These are phyloP conservation scores for Xylaria intraflava DNA, from an alignment of 495 filamentous ascomycete genomes.

Conservation along the genomic window DNA sequence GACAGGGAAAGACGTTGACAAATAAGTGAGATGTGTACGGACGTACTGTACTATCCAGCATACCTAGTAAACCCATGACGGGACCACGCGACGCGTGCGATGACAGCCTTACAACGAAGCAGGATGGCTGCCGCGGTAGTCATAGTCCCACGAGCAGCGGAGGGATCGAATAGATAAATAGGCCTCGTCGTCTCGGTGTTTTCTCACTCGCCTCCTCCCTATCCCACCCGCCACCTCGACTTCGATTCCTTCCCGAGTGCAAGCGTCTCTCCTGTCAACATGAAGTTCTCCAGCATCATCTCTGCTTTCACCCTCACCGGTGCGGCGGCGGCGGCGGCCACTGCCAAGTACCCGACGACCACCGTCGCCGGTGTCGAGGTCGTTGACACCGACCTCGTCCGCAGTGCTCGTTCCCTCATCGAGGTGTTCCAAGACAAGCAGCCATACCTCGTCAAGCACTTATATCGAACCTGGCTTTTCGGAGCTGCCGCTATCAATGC, in stretches of 20 bases:
- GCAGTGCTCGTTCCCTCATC: constrained; percentile 32
- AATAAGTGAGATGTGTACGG: too few species aligned
- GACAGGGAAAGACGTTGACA: too few species aligned
- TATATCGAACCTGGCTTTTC: constrained; percentile 35
- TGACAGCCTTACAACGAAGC: too few species aligned
- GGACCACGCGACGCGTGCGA: too few species aligned
- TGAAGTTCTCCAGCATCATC: constrained; percentile 4
- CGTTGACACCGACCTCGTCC: constrained; percentile 31
- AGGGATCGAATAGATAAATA: too few species aligned
- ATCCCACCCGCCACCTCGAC: neutral
- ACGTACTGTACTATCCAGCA: too few species aligned
- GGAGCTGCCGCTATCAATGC: constrained; percentile 24
- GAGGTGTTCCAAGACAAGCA: constrained; percentile 16
- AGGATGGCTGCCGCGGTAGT: too few species aligned
- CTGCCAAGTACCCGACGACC: constrained; percentile 3
- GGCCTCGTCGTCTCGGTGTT: too few species aligned
- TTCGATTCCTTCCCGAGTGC: neutral
- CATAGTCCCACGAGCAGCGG: too few species aligned
- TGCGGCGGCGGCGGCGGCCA: neutral
- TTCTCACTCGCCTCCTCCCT: neutral
- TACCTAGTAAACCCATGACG: too few species aligned
- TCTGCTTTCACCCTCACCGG: constrained; percentile 1
- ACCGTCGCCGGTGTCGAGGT: constrained; percentile 25
- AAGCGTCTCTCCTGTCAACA: neutral
- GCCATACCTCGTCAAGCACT: constrained; percentile 27